Percentiles rank a stretch among this genome's conserved stretches.
Conservation (phyloP, 331 rosid species). For the Acacia pycnantha region DNA sequence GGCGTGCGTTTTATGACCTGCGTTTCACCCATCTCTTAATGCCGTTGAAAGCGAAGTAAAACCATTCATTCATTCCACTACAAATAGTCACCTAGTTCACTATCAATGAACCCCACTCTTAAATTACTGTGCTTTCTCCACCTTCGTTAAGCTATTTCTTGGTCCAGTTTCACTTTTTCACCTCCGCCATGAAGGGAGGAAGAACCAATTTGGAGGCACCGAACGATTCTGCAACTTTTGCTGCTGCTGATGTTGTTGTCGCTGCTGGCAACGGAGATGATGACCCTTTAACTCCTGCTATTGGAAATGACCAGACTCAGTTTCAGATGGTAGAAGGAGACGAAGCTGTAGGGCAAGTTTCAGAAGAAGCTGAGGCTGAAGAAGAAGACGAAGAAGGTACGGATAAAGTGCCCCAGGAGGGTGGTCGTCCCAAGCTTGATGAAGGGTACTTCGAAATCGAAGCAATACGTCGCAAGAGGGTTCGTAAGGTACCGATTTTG, state of each 20-base stretch:
- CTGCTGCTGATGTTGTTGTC: neutral
- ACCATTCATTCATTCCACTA: neutral
- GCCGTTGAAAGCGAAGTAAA: neutral
- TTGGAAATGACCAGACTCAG: conserved; percentile 33
- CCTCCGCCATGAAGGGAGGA: conserved; percentile 40
- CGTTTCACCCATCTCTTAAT: neutral
- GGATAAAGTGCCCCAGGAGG: conserved; percentile 20
- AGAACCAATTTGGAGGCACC: conserved; percentile 36
- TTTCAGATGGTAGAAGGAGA: conserved; percentile 16
- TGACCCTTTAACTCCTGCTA: neutral
- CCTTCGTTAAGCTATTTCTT: neutral
- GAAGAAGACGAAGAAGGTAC: conserved; percentile 33
- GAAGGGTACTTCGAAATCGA: conserved; percentile 76
- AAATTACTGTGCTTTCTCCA: neutral
- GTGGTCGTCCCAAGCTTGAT: conserved; percentile 48
- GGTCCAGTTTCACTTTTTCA: neutral
- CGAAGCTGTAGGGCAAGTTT: conserved; percentile 20
- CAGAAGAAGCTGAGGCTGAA: conserved; percentile 37
- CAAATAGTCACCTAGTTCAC: neutral
- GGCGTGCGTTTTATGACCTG: neutral
- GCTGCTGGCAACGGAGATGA: conserved; percentile 6
- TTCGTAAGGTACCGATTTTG: conserved; percentile 58
- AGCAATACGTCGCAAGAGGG: conserved; percentile 78
- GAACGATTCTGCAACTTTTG: conserved; percentile 5
- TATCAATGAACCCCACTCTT: neutral